Base-by-base conservation (phyloP, 495 filamentous ascomycete genomes). In the Neurospora sp. region DNA sequence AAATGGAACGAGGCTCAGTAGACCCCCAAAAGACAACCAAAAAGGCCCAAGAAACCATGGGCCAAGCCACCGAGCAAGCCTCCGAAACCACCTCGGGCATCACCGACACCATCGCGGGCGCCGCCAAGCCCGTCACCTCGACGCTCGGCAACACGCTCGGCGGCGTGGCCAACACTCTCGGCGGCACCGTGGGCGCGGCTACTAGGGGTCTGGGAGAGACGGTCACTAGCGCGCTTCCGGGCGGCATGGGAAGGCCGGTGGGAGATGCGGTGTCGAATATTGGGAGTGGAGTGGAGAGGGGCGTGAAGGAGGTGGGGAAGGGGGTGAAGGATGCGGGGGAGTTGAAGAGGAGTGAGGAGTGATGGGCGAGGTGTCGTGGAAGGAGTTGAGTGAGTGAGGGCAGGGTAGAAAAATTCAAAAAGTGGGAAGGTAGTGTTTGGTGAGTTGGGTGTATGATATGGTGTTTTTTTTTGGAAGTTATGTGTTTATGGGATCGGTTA, bases 311-410 rank as follows among this genome's bases (percentile, higher is more conserved):
- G 40, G 82, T 89, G 40, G 85, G 85, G 9, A 82, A 86, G 78
- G 89, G 89, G 0, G 82, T 90, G 40, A 89, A 91, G 83, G 83
- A 89, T 79, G 88, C 89, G 31, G 89, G 90, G 0, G 82, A 90
- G 81, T 85, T 87, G 83, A 87, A 84, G 81, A 84, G 14, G 40
- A 42, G 69, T 16, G 74, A 42, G 40, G 38, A 72, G 68, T 48
- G 39, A 69, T 10, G 14, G 5, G 46, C 31, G 27, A 42, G n/a
- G 20, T 14, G 31, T 35, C 31, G 31, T 35, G 31, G 31, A 35
- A 35, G 31, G 31, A 35, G 31, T 35, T 35, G 31, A 35, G 31
- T 35, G 31, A 35, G 31, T 35, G 31, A 3, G 31, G 31, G 31
- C 31, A 35, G 31, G 31, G 31, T 35, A 35, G 31, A 5, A 35